Evolutionary conservation across 331 rosid genomes (phyloP).

Genomic region (Malus hybrid): DNA sequence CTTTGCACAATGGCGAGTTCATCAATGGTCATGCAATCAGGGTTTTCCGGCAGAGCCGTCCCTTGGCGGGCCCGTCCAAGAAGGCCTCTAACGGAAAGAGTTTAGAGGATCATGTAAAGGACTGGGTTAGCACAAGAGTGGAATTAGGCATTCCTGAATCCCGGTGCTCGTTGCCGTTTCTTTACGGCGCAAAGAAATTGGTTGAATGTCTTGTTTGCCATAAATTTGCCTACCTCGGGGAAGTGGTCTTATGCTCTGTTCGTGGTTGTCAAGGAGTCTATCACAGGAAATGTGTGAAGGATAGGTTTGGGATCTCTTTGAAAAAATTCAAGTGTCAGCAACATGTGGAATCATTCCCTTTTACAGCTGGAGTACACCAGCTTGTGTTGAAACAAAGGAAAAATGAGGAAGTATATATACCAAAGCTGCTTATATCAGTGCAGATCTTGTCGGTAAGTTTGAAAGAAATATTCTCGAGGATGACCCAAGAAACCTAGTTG

Average conservation of each 20-base stretch:
- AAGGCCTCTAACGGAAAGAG: constrained; percentile 22
- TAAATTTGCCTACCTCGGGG: constrained; percentile 36
- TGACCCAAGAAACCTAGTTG: no score
- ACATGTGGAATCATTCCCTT: constrained; percentile 33
- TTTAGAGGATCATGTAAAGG: constrained; percentile 35
- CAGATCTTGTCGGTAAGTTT: no score
- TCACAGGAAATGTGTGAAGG: constrained; percentile 57
- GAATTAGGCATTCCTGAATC: constrained; percentile 26
- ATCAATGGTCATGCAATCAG: constrained; percentile 8
- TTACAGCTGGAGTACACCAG: no score
- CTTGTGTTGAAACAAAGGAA: no score
- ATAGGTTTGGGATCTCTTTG: constrained; percentile 27
- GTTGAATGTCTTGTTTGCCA: constrained; percentile 53
- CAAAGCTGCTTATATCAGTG: no score
- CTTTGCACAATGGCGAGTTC: constrained; percentile 2
- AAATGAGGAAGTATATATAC: no score
- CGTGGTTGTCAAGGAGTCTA: constrained; percentile 54
- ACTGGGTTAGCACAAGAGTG: constrained; percentile 26
- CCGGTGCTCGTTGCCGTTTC: constrained; percentile 38
- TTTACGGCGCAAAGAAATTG: constrained; percentile 30
- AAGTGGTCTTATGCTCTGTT: constrained; percentile 55
- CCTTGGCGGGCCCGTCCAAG: constrained; percentile 18
- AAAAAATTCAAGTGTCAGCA: constrained; percentile 79
- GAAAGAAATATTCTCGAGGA: no score
- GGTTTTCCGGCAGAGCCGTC: constrained; percentile 21